Conservation (phyloP, 306 rosid genomes). For the Glycyrrhiza uralensis region DNA sequence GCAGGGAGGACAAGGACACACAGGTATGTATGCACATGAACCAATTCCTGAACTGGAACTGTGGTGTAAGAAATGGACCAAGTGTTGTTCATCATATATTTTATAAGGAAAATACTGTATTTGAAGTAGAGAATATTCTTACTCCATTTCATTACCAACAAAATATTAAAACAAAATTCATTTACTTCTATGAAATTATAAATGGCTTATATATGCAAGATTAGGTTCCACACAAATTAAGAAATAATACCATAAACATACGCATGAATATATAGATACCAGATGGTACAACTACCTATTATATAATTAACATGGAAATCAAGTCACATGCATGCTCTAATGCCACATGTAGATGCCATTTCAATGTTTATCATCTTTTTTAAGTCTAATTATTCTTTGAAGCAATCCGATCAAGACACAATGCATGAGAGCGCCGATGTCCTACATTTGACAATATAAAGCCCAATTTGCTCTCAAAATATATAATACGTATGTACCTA, state of each 20-base stretch:
- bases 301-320: neutral
- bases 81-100: neutral
- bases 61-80: neutral
- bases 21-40: neutral
- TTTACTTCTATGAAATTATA: neutral
- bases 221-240: neutral
- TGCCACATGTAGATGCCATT: constrained; percentile 9
- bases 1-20: neutral
- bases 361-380: neutral
- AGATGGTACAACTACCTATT: neutral
- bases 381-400: neutral
- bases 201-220: neutral
- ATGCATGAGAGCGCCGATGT: neutral
- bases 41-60: neutral
- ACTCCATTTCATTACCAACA: neutral
- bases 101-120: neutral
- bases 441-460: neutral
- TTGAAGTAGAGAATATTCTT: neutral
- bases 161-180: too few relatives aligned
- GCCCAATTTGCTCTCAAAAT: neutral
- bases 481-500: neutral
- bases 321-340: neutral
- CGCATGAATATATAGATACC: neutral
- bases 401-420: neutral
- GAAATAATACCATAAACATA: neutral